Conservation (phyloP, 345 rosid species). For the Moricandia moricandioides region DNA sequence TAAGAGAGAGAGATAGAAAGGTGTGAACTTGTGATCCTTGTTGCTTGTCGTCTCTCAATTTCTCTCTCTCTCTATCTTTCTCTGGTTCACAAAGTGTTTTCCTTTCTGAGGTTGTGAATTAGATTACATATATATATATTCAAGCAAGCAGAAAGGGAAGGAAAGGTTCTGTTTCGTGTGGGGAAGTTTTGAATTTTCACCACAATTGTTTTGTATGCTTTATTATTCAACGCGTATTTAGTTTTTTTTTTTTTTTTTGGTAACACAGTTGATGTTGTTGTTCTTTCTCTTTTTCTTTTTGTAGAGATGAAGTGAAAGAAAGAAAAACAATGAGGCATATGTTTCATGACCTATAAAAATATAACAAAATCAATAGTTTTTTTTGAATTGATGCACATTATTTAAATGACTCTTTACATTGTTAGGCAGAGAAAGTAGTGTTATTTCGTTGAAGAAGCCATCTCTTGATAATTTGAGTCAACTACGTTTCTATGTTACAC, state of each 20-base stretch:
- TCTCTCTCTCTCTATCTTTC: neutral
- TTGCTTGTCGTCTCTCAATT: constrained; percentile 23
- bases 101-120: constrained; percentile 2
- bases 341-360: constrained; percentile 13
- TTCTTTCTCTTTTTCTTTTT: neutral
- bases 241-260: neutral
- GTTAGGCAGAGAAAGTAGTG: neutral
- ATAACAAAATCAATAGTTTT: neutral
- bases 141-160: neutral
- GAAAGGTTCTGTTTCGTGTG: neutral
- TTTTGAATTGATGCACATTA: constrained; percentile 10
- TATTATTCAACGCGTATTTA: constrained; percentile 29
- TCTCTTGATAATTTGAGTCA: constrained; percentile 10
- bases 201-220: neutral
- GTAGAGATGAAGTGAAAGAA: neutral
- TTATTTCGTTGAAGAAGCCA: constrained; percentile 1
- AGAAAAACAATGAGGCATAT: constrained; percentile 14
- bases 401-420: constrained; percentile 10
- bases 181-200: constrained; percentile 15
- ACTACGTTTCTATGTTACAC: neutral
- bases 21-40: constrained; percentile 28
- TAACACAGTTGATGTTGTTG: neutral
- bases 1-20: neutral
- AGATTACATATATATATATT: neutral
- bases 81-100: constrained; percentile 6